phyloP scores from a whole-genome alignment of 495 filamentous ascomycete genomes.

The Penicillium silybi region DNA sequence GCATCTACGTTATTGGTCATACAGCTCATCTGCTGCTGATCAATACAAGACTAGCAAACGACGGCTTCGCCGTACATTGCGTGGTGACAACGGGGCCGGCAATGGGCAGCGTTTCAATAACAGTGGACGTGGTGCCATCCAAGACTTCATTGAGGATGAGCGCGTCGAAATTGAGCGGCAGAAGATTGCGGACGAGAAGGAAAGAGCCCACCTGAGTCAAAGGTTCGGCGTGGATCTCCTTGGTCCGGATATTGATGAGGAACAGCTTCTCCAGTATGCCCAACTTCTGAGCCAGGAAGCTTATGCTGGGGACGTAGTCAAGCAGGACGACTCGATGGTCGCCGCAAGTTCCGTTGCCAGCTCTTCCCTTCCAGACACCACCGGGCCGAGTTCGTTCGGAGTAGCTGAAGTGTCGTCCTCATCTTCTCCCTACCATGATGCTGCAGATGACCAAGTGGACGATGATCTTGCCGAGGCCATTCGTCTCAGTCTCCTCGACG shows the following conservation, averaged over 20 bases:
- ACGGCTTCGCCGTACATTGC: conserved; percentile 54
- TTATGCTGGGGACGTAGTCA: conserved; percentile 57
- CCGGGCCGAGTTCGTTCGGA: conserved; percentile 48
- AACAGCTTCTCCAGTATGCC: conserved; percentile 86
- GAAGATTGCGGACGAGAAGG: conserved; percentile 54
- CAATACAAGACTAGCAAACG: conserved; percentile 63
- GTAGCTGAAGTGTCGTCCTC: conserved; percentile 42
- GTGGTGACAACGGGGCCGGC: conserved; percentile 52
- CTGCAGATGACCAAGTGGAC: conserved; percentile 57
- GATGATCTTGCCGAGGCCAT: conserved; percentile 79
- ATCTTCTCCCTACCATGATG: conserved; percentile 36
- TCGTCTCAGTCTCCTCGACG: conserved; percentile 66
- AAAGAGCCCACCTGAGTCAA: conserved; percentile 62
- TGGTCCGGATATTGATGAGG: conserved; percentile 69
- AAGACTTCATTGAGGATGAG: conserved; percentile 80
- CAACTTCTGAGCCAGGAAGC: conserved; percentile 82
- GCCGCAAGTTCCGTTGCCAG: conserved; percentile 46
- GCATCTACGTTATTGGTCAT: conserved; percentile 88
- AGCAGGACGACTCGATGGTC: conserved; percentile 41
- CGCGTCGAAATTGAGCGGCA: conserved; percentile 76
- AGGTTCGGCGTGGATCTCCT: conserved; percentile 79
- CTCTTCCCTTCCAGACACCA: conserved; percentile 39
- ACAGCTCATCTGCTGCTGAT: conserved; percentile 68
- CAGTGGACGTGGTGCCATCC: conserved; percentile 58
- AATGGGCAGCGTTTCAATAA: conserved; percentile 54